Conservation (phyloP, 352 stramenopile species). For the Pythium grandisporangium region DNA sequence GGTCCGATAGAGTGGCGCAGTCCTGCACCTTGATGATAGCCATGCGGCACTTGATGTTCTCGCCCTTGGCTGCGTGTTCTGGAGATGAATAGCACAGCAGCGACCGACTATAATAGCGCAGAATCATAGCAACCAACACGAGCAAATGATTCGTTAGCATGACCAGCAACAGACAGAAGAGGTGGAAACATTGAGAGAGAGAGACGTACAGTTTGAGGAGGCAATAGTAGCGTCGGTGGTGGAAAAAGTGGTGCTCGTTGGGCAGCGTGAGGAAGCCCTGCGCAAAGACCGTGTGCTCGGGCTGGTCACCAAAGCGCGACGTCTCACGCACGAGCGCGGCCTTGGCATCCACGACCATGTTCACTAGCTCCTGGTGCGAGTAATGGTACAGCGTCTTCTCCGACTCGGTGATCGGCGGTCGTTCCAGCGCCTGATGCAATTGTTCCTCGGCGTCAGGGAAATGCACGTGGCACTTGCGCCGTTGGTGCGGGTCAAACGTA, state of each 20-base stretch:
- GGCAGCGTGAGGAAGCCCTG: conserved; percentile 55
- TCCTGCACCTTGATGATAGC: conserved; percentile 53
- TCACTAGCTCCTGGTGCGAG: conserved; percentile 31
- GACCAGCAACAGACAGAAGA: too few species aligned
- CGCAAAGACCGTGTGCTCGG: conserved; percentile 56
- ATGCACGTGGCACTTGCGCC: conserved; percentile 23
- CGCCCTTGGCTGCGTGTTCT: conserved; percentile 33
- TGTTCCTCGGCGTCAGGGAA: conserved; percentile 23
- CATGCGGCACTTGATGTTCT: conserved; percentile 32
- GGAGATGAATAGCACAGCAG: conserved; percentile 40
- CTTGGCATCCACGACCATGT: conserved; percentile 47
- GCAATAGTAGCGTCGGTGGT: conserved; percentile 58
- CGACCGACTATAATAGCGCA: conserved; percentile 16
- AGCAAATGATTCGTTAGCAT: too few species aligned
- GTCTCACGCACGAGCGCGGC: conserved; percentile 29
- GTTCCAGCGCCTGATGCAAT: conserved; percentile 28
- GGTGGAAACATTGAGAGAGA: too few species aligned
- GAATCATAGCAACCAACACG: too few species aligned
- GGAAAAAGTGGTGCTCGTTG: conserved; percentile 41
- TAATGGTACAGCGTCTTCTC: conserved; percentile 58
- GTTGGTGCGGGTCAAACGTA: conserved; percentile 3
- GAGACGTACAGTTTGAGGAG: conserved; percentile 20
- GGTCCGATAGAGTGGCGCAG: conserved; percentile 34
- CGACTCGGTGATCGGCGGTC: conserved; percentile 20
- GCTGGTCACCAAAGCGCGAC: conserved; percentile 33